These are phyloP conservation scores for Botrytis deweyae DNA, from an alignment of 2,329 filamentous ascomycete species.

Conservation along the genomic window DNA sequence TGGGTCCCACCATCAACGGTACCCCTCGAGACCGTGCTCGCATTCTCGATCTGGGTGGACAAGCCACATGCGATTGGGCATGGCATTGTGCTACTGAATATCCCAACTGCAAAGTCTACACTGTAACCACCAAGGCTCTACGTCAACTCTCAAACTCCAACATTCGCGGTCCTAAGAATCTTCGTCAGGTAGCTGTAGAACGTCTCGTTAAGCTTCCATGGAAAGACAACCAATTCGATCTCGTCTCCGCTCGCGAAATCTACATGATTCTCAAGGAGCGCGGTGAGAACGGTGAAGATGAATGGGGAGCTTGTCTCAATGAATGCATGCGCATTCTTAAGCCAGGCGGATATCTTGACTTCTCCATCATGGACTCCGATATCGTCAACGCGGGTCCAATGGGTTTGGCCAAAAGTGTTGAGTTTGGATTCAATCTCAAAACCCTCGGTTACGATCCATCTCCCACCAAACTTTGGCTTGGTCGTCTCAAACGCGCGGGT, in stretches of 20 bases:
- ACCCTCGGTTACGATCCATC: constrained; percentile 85
- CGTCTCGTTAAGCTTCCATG: constrained; percentile 82
- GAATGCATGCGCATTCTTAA: constrained; percentile 89
- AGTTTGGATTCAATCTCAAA: constrained; percentile 88
- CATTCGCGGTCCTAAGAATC: constrained; percentile 81
- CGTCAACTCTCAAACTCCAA: constrained; percentile 70
- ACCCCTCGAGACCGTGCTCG: constrained; percentile 55
- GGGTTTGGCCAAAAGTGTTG: constrained; percentile 79
- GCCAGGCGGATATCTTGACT: constrained; percentile 90
- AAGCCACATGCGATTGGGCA: constrained; percentile 87
- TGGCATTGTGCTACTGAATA: constrained; percentile 90
- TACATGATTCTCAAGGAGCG: constrained; percentile 78
- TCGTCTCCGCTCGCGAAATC: constrained; percentile 85
- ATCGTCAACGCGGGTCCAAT: constrained; percentile 80
- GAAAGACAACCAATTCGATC: constrained; percentile 80
- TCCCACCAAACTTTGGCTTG: constrained; percentile 78
- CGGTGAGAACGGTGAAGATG: constrained; percentile 68
- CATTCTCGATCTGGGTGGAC: constrained; percentile 84
- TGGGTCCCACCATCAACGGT: constrained; percentile 47
- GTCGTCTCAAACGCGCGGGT: constrained; percentile 69
- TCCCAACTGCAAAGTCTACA: constrained; percentile 82
- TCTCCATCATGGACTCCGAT: constrained; percentile 84
- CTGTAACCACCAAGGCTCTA: constrained; percentile 73
- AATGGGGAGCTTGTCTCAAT: constrained; percentile 80
- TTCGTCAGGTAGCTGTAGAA: constrained; percentile 77